Evolutionary conservation across 805 yeast species (phyloP).

Genomic region (Candida wancherniae): DNA sequence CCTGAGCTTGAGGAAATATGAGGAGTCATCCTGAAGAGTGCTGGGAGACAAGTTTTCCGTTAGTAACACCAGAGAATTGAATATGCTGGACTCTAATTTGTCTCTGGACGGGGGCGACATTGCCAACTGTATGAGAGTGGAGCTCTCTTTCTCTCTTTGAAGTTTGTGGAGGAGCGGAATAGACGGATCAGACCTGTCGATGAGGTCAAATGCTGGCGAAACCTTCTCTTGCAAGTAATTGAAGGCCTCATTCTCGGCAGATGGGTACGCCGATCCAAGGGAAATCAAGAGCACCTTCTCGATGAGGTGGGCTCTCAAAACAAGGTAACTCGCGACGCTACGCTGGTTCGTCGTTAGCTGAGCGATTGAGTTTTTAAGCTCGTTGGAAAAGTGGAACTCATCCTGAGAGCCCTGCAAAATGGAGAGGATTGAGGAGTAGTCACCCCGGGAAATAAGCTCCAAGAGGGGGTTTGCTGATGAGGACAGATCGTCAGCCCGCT

Average conservation of each 20-base stretch:
- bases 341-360: conserved; percentile 2
- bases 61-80: conserved; percentile 6
- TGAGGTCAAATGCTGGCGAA: conserved; percentile 3
- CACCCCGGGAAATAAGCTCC: conserved; percentile 6
- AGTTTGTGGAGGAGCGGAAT: conserved; percentile 1
- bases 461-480: neutral
- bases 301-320: conserved; percentile 9
- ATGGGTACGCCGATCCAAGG: conserved; percentile 1
- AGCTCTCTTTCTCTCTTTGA: conserved; percentile 9
- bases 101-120: conserved; percentile 8
- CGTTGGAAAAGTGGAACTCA: conserved; percentile 1
- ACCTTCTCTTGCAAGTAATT: conserved; percentile 5
- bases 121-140: conserved; percentile 12
- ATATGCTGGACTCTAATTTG: conserved; percentile 2
- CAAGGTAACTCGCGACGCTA: conserved; percentile 8
- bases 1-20: conserved; percentile 4
- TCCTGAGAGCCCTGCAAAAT: conserved; percentile 1
- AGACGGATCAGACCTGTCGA: neutral
- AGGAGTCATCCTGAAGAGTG: neutral
- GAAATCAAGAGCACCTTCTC: conserved; percentile 7
- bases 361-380: neutral
- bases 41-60: neutral
- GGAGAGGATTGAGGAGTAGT: conserved; percentile 4
- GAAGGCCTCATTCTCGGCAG: conserved; percentile 2
- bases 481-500: neutral